These are phyloP conservation scores for Aureobasidium sp. DNA, from an alignment of 2,329 filamentous ascomycete genomes.

Conservation along the genomic window DNA sequence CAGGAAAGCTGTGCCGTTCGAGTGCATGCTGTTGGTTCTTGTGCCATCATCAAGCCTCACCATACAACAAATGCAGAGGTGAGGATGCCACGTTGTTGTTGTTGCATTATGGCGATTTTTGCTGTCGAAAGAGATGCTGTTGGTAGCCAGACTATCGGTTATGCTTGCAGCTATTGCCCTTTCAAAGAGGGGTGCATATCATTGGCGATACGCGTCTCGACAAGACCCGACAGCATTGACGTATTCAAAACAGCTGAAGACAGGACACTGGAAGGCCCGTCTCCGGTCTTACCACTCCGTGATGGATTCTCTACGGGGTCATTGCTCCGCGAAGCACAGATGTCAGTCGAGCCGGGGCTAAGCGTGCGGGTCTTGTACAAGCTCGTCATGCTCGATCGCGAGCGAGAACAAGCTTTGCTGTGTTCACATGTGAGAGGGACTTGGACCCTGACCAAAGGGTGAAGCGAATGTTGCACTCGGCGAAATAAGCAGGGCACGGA, in stretches of 20 bases:
- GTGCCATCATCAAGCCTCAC: background rate
- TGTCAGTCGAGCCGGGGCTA: background rate
- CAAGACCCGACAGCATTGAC: background rate
- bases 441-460: background rate
- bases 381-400: background rate
- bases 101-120: background rate
- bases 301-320: background rate
- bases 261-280: background rate
- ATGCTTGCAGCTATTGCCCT: background rate
- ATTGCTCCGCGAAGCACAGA: background rate
- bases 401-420: background rate
- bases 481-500: conserved; percentile 8
- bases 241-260: conserved; percentile 3
- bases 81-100: background rate
- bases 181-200: background rate
- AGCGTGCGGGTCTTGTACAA: background rate
- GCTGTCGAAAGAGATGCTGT: background rate
- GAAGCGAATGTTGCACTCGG: background rate
- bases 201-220: background rate
- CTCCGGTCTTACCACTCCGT: background rate
- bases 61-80: background rate
- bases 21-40: background rate
- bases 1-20: background rate
- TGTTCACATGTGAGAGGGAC: background rate
- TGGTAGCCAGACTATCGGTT: background rate